Base-by-base conservation (phyloP, 2,329 filamentous ascomycete genomes). In the Arthroderma uncinatum region DNA sequence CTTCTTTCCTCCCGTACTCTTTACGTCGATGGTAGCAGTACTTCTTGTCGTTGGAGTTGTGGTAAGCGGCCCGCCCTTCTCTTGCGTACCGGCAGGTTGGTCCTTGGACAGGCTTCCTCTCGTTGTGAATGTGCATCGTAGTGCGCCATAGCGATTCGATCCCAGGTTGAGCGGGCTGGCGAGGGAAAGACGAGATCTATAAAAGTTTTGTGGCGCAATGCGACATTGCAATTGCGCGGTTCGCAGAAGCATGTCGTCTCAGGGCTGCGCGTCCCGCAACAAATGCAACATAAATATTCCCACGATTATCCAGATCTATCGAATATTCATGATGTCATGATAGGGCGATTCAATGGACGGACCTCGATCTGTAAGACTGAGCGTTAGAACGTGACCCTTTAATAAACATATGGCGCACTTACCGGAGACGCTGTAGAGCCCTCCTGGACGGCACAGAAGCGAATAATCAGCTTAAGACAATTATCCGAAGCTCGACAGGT, bases 201-300 rank as follows among this genome's bases (percentile, higher is more conserved):
- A 53, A n/a, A 54, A 47, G 34, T 54, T 19, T 21, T 62, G 59
- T 47, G 67, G 63, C 62, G 63, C 59, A 53, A 68, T 66, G 67
- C 64, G 66, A 59, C 69, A 69, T 57, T 65, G 66, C 62, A 67
- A 65, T 60, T 67, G 68, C 39, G 66, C 66, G 58, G 69, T 67
- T 67, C 68, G 66, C 62, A 68, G 67, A 63, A 73, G 50, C 50
- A 53, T 53, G 25, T 30, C 47, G 47, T 50, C 47, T 30, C 28
- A 16, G 8, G 14, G 2, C 2, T 14, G 14, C n/a, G 23, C 5
- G 14, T 9, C 16, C 47, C 25, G 47, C 47, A 50, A 19, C 12
- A 14, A 50, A 9, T 8, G 14, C 47, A 50, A 25, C n/a, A 16
- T 50, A 50, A 16, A 16, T 50, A 33, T 50, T 33, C 28, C 25